Conservation (phyloP, 2,329 filamentous ascomycete species). For the Colletotrichum noveboracense region DNA sequence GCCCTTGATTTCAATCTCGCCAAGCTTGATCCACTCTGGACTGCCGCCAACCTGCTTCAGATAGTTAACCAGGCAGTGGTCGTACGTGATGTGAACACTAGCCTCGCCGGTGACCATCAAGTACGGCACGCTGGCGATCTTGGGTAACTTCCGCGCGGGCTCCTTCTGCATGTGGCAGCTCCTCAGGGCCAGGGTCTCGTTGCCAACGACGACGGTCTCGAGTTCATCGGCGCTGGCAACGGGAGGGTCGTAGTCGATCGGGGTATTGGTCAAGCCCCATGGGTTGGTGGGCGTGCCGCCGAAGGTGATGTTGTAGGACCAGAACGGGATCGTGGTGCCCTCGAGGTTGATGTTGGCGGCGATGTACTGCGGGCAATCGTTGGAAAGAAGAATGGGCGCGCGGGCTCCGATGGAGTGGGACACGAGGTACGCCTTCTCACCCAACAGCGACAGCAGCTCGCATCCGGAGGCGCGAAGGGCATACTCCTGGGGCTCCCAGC, state of each 20-base stretch:
- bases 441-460: conserved; percentile 32
- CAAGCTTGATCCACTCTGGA: conserved; percentile 49
- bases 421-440: conserved; percentile 31
- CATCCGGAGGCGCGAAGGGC: conserved; percentile 33
- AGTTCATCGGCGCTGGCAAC: conserved; percentile 3
- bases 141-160: conserved; percentile 44
- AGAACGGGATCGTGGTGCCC: conserved; percentile 31
- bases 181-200: neutral
- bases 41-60: conserved; percentile 56
- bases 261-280: conserved; percentile 47
- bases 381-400: conserved; percentile 25
- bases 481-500: conserved; percentile 29
- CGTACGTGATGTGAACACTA: conserved; percentile 58
- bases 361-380: conserved; percentile 31
- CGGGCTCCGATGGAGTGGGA: conserved; percentile 33
- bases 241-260: conserved; percentile 46
- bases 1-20: conserved; percentile 47
- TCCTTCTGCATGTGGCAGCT: conserved; percentile 16
- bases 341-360: conserved; percentile 32
- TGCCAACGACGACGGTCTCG: conserved; percentile 13
- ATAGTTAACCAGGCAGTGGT: conserved; percentile 59
- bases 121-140: conserved; percentile 52
- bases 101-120: conserved; percentile 57
- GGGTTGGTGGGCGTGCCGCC: conserved; percentile 25
- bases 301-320: conserved; percentile 20